Conservation (phyloP, 345 rosid species). For the Sapria himalayana region DNA sequence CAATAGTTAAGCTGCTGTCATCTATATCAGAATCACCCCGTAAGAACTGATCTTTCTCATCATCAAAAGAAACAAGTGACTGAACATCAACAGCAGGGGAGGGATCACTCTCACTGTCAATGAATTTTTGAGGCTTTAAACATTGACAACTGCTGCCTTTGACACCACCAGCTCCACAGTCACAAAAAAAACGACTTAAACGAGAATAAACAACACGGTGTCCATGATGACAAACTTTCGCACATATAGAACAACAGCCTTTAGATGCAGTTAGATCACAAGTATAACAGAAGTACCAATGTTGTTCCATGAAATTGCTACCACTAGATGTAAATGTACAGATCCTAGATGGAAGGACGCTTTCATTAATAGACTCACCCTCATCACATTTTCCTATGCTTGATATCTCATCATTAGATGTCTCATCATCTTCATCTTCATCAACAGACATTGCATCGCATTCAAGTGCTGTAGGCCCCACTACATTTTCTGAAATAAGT, state of each 20-base stretch:
- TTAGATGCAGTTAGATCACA: slow-evolving; percentile 91
- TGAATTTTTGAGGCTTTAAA: slow-evolving; percentile 84
- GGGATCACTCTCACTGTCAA: slow-evolving; percentile 36
- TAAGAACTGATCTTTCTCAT: slow-evolving; percentile 62
- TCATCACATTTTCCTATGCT: slow-evolving; percentile 96
- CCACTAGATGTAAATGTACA: slow-evolving; percentile 98
- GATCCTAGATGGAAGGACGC: slow-evolving; percentile 76
- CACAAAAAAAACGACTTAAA: slow-evolving; percentile 88
- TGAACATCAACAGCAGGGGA: slow-evolving; percentile 40
- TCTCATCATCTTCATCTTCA: slow-evolving; percentile 98
- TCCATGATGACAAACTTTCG: slow-evolving; percentile 96
- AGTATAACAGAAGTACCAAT: slow-evolving; percentile 99
- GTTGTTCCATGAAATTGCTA: slow-evolving; percentile 97
- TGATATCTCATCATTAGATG: slow-evolving; percentile 95
- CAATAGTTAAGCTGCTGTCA: slow-evolving; percentile 36
- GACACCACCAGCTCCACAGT: slow-evolving; percentile 99
- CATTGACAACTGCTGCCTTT: slow-evolving; percentile 94
- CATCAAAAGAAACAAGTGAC: slow-evolving; percentile 55
- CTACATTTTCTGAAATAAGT: slow-evolving; percentile 52
- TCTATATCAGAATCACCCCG: slow-evolving; percentile 90
- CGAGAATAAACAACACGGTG: slow-evolving; percentile 99
- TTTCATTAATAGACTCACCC: slow-evolving; percentile 74
- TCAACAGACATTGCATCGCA: slow-evolving; percentile 92
- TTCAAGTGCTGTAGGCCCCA: slow-evolving; percentile 47
- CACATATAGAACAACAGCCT: slow-evolving; percentile 97